Evolutionary conservation across 371 early-diverging fungal species (phyloP), one percentile per base, ranked within the genome.

Genomic region (Lichtheimia ramosa): DNA sequence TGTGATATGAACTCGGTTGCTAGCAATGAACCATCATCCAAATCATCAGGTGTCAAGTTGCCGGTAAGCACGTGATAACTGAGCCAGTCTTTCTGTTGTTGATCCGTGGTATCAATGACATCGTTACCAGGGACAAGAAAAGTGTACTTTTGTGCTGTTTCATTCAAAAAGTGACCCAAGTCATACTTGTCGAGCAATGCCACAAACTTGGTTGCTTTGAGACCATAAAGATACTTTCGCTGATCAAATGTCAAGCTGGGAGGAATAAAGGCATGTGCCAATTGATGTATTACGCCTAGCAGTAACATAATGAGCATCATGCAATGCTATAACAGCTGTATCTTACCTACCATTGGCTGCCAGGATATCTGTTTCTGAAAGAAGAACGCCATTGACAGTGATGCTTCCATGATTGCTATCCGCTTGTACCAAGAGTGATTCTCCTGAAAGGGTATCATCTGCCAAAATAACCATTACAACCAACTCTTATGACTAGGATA

Each of bases 1-100:
- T 46, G 68, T 12, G 58, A 53, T n/a, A 25, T 7, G 3, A 74
- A 70, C 43, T 80, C 76, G 3, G 83, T 74, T n/a, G 59, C 51
- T 18, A 83, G 28, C 23, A 86, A 61, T 39, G 62, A 62, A 3
- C 79, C 73, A 52, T 83, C 74, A 5, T 48, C 25, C n/a, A 83
- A 54, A 25, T 66, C 58, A 16, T 77, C 57, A 20, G 60, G 65
- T 10, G 67, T 34, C 64, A 69, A 75, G 25, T 66, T 56, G 0
- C 74, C 76, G 18, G 68, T 52, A 5, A 82, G 48, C 18, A 86
- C 61, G 62, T 86, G 86, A 51, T 86, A 86, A 7, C 58, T 56
- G 2, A 86, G 68, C 68, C 76, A 68, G 34, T 66, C 61, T 3
- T 65, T 70, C n/a, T 56, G 54, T 25, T 63, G 64, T 3, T 65